Conservation (phyloP, 192 early-diverging fungal genomes). For the Backusella mclennaniae region DNA sequence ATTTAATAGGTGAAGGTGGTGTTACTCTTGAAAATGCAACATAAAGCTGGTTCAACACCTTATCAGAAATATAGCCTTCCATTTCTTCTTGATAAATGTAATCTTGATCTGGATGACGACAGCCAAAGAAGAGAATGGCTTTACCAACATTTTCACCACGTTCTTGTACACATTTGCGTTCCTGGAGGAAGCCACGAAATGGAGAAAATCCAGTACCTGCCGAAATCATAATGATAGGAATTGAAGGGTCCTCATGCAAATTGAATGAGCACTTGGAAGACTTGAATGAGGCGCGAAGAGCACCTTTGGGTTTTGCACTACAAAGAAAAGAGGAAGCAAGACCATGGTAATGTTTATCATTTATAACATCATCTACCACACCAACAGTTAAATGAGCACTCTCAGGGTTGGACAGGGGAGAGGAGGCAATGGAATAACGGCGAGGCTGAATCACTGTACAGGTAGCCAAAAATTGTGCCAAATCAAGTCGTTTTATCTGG, state of each 20-base stretch:
- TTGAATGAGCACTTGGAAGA: constrained; percentile 48
- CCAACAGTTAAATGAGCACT: constrained; percentile 29
- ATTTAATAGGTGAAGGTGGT: constrained; percentile 10
- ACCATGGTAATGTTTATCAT: constrained; percentile 23
- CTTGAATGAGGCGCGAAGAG: constrained; percentile 27
- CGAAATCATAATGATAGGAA: constrained; percentile 83
- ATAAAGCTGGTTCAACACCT: constrained; percentile 55
- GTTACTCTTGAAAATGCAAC: constrained; percentile 63
- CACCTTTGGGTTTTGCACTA: constrained; percentile 12
- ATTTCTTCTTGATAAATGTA: constrained; percentile 74
- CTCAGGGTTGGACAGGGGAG: constrained; percentile 47
- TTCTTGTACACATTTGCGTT: constrained; percentile 20
- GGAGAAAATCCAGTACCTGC: constrained; percentile 94
- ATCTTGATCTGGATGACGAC: constrained; percentile 66
- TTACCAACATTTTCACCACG: constrained; percentile 62
- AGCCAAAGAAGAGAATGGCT: constrained; percentile 74
- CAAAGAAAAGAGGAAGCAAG: constrained; percentile 30
- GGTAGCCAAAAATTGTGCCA: constrained; percentile 42
- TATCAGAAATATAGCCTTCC: constrained; percentile 41
- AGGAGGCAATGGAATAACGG: constrained; percentile 83
- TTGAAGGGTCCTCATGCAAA: constrained; percentile 53
- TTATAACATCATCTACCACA: constrained; percentile 33
- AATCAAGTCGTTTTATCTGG: constrained; percentile 24
- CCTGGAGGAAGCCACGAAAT: constrained; percentile 81
- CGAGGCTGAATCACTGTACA: constrained; percentile 66